Conservation (phyloP, 164 flowering plant genomes). For the Nelumbo lutea region DNA sequence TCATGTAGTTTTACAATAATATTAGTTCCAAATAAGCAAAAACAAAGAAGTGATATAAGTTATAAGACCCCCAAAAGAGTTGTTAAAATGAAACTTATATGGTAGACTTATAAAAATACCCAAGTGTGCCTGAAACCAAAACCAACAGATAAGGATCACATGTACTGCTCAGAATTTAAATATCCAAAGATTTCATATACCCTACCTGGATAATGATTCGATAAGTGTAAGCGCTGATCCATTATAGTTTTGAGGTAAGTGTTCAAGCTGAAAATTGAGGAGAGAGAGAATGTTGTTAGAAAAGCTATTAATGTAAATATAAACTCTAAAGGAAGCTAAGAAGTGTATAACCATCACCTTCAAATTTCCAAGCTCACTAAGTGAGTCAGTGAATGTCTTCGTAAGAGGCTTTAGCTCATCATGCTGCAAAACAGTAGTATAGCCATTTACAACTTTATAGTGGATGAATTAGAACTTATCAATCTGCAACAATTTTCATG, state of each 20-base stretch:
- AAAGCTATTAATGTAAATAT: neutral
- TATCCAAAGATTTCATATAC: conserved; percentile 2
- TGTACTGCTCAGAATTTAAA: neutral
- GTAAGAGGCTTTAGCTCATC: conserved; percentile 95
- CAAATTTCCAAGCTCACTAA: conserved; percentile 95
- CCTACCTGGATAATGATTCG: conserved; percentile 95
- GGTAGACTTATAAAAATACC: neutral
- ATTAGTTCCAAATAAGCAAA: too few species aligned
- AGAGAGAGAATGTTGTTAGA: conserved; percentile 1
- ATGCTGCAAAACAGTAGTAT: conserved; percentile 48
- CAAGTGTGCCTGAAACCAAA: too few species aligned
- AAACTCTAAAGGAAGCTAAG: neutral
- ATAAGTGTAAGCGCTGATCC: conserved; percentile 92
- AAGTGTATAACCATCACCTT: conserved; percentile 37
- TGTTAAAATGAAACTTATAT: neutral
- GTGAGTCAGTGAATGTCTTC: conserved; percentile 77
- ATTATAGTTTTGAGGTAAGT: conserved; percentile 73
- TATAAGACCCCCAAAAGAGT: too few species aligned
- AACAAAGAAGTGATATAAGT: too few species aligned
- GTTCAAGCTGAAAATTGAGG: conserved; percentile 67
- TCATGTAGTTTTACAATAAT: neutral
- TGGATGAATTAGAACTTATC: neutral
- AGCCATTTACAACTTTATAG: neutral
- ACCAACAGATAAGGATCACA: neutral
- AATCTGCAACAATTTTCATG: neutral